These are phyloP conservation scores for Elsinoe necatrix DNA, from an alignment of 2,329 filamentous ascomycete genomes.

Conservation along the genomic window DNA sequence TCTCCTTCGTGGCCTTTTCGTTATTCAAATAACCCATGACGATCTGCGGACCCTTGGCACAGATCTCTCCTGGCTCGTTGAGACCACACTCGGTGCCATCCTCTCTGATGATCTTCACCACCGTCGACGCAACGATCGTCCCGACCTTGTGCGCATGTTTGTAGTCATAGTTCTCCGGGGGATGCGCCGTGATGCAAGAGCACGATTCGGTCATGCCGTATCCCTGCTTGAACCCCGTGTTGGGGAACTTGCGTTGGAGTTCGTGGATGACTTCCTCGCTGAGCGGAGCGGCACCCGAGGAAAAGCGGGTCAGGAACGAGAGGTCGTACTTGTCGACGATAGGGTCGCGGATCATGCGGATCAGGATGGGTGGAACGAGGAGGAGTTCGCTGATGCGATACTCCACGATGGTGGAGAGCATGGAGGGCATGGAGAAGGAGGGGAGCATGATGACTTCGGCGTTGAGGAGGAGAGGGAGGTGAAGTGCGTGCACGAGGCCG, in stretches of 20 bases:
- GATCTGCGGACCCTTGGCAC: conserved; percentile 30
- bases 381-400: conserved; percentile 50
- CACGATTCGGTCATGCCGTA: conserved; percentile 63
- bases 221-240: conserved; percentile 55
- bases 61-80: conserved; percentile 44
- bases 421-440: conserved; percentile 52
- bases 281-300: conserved; percentile 53
- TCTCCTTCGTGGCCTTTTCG: conserved; percentile 30
- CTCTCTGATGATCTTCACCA: conserved; percentile 51
- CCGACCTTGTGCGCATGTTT: conserved; percentile 51
- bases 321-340: conserved; percentile 50
- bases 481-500: conserved; percentile 54
- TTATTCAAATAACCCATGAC: conserved; percentile 33
- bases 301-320: conserved; percentile 47
- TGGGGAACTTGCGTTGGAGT: conserved; percentile 49
- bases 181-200: conserved; percentile 54
- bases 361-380: conserved; percentile 53
- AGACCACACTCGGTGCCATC: conserved; percentile 46
- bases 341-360: conserved; percentile 51
- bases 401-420: conserved; percentile 46
- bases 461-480: conserved; percentile 55
- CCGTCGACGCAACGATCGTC: conserved; percentile 49
- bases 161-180: conserved; percentile 48
- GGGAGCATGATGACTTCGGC: conserved; percentile 59
- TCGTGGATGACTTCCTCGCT: conserved; percentile 49